phyloP scores from a whole-genome alignment of 257 asterid genomes.

The Scutellaria barbata region DNA sequence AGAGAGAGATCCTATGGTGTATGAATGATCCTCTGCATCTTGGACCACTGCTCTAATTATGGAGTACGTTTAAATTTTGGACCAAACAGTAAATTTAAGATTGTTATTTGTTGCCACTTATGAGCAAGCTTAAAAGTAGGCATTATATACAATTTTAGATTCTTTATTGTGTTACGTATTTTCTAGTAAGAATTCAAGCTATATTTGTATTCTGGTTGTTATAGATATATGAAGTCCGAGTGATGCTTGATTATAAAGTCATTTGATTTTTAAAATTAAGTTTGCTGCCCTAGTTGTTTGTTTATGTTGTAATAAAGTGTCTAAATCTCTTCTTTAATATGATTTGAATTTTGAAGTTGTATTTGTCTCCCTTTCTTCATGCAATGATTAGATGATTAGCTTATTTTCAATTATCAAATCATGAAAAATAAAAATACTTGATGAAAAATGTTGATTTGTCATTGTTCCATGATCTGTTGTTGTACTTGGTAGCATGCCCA shows the following conservation, averaged over 20 bases:
- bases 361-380: background rate
- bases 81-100: background rate
- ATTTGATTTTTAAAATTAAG: background rate
- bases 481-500: conserved; percentile 12
- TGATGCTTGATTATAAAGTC: background rate
- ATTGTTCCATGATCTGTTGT: background rate
- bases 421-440: background rate
- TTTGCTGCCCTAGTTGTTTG: background rate
- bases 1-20: conserved; percentile 33
- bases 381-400: conserved; percentile 5
- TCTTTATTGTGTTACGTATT: background rate
- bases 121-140: background rate
- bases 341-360: background rate
- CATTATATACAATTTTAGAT: background rate
- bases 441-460: too few species aligned
- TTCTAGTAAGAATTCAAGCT: too few species aligned
- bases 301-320: background rate
- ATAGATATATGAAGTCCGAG: background rate
- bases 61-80: background rate
- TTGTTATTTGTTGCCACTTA: conserved; percentile 13
- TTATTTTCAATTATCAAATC: conserved; percentile 8
- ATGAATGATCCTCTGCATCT: background rate
- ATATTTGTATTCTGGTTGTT: background rate
- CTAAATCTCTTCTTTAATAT: background rate
- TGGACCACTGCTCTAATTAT: conserved; percentile 43